These are phyloP conservation scores for Aspergillus ostianus DNA, from an alignment of 495 filamentous ascomycete genomes.

Conservation along the genomic window DNA sequence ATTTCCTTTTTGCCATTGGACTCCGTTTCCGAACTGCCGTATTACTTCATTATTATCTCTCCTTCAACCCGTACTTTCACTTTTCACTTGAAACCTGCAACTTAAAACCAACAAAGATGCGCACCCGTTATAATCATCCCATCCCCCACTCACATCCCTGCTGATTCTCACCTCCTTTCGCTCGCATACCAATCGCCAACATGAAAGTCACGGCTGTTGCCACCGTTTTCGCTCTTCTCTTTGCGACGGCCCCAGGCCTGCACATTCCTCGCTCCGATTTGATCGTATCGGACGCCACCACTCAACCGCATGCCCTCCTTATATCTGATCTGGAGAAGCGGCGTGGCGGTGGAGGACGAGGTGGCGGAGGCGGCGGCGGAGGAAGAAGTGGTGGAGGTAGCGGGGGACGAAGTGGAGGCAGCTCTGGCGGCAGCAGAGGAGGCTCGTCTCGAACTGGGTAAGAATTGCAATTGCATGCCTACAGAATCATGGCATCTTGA, in stretches of 20 bases:
- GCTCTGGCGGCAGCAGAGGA: constrained; percentile 25
- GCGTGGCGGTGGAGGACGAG: constrained; percentile 45
- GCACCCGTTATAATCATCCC: too few relatives aligned
- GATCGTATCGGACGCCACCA: constrained; percentile 20
- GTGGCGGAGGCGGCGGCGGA: constrained; percentile 31
- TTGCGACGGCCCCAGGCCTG: constrained; percentile 28
- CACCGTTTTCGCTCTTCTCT: constrained; percentile 29
- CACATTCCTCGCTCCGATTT: constrained; percentile 28
- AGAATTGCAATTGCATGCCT: not conserved
- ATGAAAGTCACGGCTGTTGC: constrained; percentile 35
- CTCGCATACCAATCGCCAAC: not conserved
- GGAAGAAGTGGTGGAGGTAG: constrained; percentile 27
- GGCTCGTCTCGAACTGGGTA: constrained; percentile 23
- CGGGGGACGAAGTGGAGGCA: constrained; percentile 23
- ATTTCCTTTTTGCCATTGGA: too few relatives aligned
- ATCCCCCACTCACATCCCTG: not conserved
- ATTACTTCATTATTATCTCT: too few relatives aligned
- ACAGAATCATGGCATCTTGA: not conserved
- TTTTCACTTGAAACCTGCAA: too few relatives aligned
- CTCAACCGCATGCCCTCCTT: constrained; percentile 6
- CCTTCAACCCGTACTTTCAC: too few relatives aligned
- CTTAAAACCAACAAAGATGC: too few relatives aligned
- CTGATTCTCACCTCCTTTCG: not conserved
- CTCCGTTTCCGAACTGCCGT: too few relatives aligned
- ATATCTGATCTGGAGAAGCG: constrained; percentile 44